Percentiles rank a stretch among this genome's conserved stretches.
Evolutionary conservation across 1,284 basidiomycete genomes (phyloP).

Genomic region (Cutaneotrichosporon sp.): DNA sequence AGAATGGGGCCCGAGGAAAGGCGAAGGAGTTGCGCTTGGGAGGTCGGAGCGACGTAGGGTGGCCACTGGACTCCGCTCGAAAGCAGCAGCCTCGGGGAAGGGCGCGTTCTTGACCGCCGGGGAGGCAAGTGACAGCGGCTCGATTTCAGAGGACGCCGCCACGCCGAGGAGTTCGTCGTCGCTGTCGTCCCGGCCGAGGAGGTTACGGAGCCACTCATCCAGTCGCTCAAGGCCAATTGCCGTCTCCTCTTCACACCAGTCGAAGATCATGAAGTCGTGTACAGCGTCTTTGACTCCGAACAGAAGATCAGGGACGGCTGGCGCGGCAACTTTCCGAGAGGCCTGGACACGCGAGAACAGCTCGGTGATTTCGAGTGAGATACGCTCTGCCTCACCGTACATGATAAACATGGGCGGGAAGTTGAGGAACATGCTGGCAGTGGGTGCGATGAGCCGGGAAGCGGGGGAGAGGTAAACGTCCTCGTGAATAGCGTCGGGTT

Average conservation of each 20-base stretch:
- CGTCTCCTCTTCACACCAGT: conserved; percentile 39
- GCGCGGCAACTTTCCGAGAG: background rate
- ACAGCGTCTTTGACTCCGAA: conserved; percentile 29
- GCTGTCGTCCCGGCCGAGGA: conserved; percentile 18
- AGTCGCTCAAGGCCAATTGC: conserved; percentile 30
- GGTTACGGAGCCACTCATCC: conserved; percentile 38
- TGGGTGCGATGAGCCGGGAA: conserved; percentile 28
- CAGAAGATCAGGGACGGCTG: conserved; percentile 19
- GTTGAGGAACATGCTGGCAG: conserved; percentile 16
- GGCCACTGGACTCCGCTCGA: background rate
- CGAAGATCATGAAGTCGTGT: conserved; percentile 46
- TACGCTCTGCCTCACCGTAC: conserved; percentile 40
- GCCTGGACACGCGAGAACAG: conserved; percentile 31
- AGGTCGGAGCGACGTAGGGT: background rate
- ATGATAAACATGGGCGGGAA: conserved; percentile 42
- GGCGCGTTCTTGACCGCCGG: background rate
- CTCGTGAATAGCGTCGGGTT: conserved; percentile 27
- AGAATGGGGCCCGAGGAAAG: background rate
- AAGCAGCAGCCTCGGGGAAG: background rate
- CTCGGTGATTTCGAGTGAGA: conserved; percentile 30
- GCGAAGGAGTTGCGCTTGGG: background rate
- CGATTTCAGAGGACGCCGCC: too few species aligned
- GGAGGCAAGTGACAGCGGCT: background rate
- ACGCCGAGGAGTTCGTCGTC: conserved; percentile 6
- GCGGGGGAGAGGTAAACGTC: conserved; percentile 39